phyloP scores from a whole-genome alignment of 495 filamentous ascomycete genomes.

The Lasiosphaeria miniovina region DNA sequence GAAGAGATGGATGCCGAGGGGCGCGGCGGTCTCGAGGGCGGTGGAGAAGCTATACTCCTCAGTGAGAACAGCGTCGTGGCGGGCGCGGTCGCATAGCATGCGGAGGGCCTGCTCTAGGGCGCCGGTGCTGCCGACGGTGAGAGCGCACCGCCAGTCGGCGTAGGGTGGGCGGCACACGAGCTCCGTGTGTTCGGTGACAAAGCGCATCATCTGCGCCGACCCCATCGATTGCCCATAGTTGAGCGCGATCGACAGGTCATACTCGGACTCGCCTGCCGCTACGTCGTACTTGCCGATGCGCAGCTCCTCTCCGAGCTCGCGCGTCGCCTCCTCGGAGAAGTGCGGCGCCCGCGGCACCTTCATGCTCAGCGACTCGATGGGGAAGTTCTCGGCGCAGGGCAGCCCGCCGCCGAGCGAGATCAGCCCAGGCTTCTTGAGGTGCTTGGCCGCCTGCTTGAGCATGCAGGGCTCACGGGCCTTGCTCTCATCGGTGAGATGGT shows the following conservation, averaged over 20 bases:
- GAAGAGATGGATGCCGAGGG: conserved; percentile 69
- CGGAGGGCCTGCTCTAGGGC: conserved; percentile 74
- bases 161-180: conserved; percentile 73
- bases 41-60: conserved; percentile 87
- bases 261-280: conserved; percentile 43
- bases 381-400: conserved; percentile 86
- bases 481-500: conserved; percentile 57
- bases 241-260: conserved; percentile 74
- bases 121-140: conserved; percentile 75
- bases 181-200: conserved; percentile 90
- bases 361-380: conserved; percentile 46
- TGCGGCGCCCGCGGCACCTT: conserved; percentile 42
- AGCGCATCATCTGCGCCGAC: conserved; percentile 80
- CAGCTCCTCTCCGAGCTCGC: conserved; percentile 50
- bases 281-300: conserved; percentile 80
- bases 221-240: conserved; percentile 90
- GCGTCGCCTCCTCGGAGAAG: conserved; percentile 66
- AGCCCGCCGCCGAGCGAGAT: conserved; percentile 93
- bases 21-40: conserved; percentile 75
- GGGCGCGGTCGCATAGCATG: conserved; percentile 65
- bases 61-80: conserved; percentile 69
- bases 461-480: conserved; percentile 55
- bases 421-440: conserved; percentile 66
- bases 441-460: conserved; percentile 72
- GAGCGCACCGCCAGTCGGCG: conserved; percentile 73